Conservation (phyloP, 2,329 filamentous ascomycete species). For the Colletotrichum trifolii region DNA sequence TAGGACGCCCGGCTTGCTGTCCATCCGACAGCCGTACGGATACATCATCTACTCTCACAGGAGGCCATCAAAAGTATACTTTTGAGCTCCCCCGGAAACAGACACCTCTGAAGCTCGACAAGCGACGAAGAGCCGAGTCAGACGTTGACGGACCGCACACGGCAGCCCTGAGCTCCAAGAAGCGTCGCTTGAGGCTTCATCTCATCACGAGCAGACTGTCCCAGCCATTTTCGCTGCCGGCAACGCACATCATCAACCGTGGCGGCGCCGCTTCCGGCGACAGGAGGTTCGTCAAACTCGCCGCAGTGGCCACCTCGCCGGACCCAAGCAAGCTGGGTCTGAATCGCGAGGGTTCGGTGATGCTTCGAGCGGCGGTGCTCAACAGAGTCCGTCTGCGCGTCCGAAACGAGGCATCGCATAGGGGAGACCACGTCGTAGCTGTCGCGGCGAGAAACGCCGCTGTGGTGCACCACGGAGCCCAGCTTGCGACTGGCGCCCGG, state of each 20-base stretch:
- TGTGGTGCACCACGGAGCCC: slow-evolving; percentile 48
- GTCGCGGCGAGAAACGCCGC: slow-evolving; percentile 47
- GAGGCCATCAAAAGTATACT: background rate
- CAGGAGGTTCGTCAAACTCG: slow-evolving; percentile 61
- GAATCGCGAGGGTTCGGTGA: slow-evolving; percentile 59
- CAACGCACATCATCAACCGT: slow-evolving; percentile 75
- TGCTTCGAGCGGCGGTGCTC: slow-evolving; percentile 74
- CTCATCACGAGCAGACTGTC: slow-evolving; percentile 78
- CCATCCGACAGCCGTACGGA: background rate
- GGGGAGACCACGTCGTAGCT: slow-evolving; percentile 46
- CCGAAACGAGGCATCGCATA: slow-evolving; percentile 47
- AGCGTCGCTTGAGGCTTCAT: slow-evolving; percentile 70
- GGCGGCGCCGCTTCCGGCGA: slow-evolving; percentile 59
- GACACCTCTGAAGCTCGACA: slow-evolving; percentile 4
- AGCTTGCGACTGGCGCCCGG: slow-evolving; percentile 46
- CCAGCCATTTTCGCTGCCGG: slow-evolving; percentile 74
- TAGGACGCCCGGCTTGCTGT: background rate
- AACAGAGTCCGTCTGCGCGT: slow-evolving; percentile 67
- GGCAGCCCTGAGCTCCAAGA: slow-evolving; percentile 67
- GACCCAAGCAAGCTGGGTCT: slow-evolving; percentile 51
- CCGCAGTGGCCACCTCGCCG: slow-evolving; percentile 48
- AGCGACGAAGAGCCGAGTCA: slow-evolving; percentile 54
- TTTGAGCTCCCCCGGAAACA: slow-evolving; percentile 22
- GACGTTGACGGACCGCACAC: slow-evolving; percentile 71
- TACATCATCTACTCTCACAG: background rate